Base-by-base conservation (phyloP, 164 flowering plant genomes). In the Berberis vulgaris region DNA sequence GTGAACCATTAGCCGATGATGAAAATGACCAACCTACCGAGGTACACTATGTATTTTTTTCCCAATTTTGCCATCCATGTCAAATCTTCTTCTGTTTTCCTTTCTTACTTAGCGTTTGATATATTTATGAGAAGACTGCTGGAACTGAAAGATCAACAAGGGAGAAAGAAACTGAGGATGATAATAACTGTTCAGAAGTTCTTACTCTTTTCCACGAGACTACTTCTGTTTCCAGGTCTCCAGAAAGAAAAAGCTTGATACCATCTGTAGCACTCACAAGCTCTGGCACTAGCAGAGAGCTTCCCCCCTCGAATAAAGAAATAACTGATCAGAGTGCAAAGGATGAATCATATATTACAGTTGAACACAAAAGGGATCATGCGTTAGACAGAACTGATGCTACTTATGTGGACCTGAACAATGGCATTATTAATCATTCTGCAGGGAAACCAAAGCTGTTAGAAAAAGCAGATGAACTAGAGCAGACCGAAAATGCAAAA, bases 21-120 rank as follows among this genome's bases (percentile, higher is more conserved):
- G 88, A 83, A 65, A 86, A 78, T 74, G 85, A 78, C 65, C 84
- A 74, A 60, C 64, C 70, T 61, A 67, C 72, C 52, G 85, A 85
- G 91, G 98, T 85, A 26, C 26, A 26, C 26, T 26, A 26, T 26
- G 26, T 26, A 26, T 26, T 26, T 26, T 26, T 26, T 26, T 26
- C 26, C 26, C 26, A 26, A 26, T 26, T 26, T 26, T 26, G 26
- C 26, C 26, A 26, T 26, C 26, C 26, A 26, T 26, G 26, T 26
- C 26, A 26, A 26, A 26, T 26, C 0, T 26, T 26, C 26, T 26
- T 26, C 26, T 26, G 26, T 26, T 26, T 26, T 26, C 26, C 26
- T 26, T 26, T 26, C 26, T 26, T 26, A 26, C 26, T 26, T 26
- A 26, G 26, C 26, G 26, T 26, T 26, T 26, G 26, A 26, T 26